These are phyloP conservation scores for Puccinia coronata DNA, from an alignment of 1,284 basidiomycete genomes.

Conservation along the genomic window DNA sequence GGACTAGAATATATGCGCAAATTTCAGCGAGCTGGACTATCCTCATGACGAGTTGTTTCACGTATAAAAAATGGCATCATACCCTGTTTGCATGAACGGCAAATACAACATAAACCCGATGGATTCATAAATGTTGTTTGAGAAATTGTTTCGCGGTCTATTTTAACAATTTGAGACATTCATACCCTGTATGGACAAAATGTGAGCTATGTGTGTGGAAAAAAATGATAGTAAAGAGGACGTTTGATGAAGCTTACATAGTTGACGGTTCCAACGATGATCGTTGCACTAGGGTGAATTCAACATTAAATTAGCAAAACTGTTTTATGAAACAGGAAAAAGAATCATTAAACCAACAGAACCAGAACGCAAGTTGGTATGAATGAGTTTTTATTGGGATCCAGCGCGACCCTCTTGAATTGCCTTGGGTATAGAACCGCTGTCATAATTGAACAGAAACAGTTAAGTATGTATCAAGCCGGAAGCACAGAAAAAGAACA, in stretches of 20 bases:
- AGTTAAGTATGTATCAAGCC: neutral
- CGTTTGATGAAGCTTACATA: conserved; percentile 8
- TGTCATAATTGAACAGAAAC: neutral
- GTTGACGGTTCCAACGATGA: conserved; percentile 37
- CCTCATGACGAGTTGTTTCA: too few species aligned
- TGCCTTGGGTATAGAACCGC: conserved; percentile 34
- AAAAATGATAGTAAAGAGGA: neutral
- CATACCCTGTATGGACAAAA: neutral
- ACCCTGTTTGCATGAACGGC: neutral
- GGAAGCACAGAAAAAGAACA: neutral
- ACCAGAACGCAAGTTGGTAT: conserved; percentile 39
- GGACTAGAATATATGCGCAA: neutral
- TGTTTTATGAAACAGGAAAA: neutral
- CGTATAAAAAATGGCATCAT: neutral
- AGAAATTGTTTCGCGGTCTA: neutral
- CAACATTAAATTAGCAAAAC: neutral
- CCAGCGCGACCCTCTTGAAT: conserved; percentile 33
- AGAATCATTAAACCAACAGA: conserved; percentile 27
- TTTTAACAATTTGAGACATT: neutral
- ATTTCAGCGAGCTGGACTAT: neutral
- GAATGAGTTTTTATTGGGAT: conserved; percentile 35
- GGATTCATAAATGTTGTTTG: neutral
- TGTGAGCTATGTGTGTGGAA: neutral
- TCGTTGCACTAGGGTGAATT: conserved; percentile 19
- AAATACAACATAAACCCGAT: neutral